Percentiles rank a stretch among this genome's conserved stretches.
phyloP scores from a whole-genome alignment of 805 yeast species.

The Teunomyces aglyptinius region DNA sequence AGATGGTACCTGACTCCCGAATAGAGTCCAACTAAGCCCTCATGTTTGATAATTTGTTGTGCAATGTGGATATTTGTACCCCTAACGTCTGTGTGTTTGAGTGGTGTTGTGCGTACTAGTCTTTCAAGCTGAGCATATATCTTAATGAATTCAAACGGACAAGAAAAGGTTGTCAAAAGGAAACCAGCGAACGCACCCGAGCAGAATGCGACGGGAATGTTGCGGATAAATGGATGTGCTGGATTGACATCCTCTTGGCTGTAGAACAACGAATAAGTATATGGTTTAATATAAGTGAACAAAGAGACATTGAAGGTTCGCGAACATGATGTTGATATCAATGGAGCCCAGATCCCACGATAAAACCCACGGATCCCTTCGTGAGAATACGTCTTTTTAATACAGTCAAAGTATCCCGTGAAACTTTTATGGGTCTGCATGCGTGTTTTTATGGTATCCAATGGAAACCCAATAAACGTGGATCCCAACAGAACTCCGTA shows the following conservation, averaged over 20 bases:
- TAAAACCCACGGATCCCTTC: conserved; percentile 75
- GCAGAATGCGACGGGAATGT: conserved; percentile 43
- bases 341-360: conserved; percentile 74
- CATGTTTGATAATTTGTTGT: conserved; percentile 49
- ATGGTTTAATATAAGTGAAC: conserved; percentile 55
- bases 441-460: conserved; percentile 84
- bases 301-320: conserved; percentile 65
- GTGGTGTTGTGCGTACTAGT: conserved; percentile 32
- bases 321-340: conserved; percentile 62
- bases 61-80: conserved; percentile 43
- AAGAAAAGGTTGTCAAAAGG: conserved; percentile 59
- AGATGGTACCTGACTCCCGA: conserved; percentile 72
- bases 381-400: conserved; percentile 47
- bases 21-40: conserved; percentile 65
- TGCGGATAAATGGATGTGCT: conserved; percentile 42
- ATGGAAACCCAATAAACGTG: conserved; percentile 75
- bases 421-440: conserved; percentile 73
- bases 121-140: conserved; percentile 72
- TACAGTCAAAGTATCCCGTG: conserved; percentile 55
- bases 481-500: conserved; percentile 62
- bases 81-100: conserved; percentile 5
- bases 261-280: conserved; percentile 13
- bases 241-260: conserved; percentile 8
- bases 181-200: conserved; percentile 72
- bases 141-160: conserved; percentile 86